These are phyloP conservation scores for Apiosordaria backusii DNA, from an alignment of 495 filamentous ascomycete species.

Conservation along the genomic window DNA sequence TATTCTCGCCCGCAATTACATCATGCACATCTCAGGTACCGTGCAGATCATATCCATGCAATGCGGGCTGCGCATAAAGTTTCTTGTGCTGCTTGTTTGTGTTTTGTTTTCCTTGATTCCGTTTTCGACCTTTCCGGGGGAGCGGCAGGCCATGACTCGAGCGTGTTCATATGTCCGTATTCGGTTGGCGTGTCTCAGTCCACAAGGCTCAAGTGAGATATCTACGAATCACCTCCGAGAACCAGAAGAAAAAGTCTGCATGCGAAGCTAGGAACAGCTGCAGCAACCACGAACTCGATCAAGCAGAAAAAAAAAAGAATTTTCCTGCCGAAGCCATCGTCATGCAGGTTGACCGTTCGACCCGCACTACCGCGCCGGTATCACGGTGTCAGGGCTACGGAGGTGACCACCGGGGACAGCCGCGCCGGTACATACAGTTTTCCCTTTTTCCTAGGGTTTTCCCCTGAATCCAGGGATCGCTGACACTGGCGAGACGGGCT, in stretches of 20 bases:
- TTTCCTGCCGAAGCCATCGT: not conserved
- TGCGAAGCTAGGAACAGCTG: not conserved
- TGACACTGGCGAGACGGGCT: constrained; percentile 8
- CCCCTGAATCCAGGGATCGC: not conserved
- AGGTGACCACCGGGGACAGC: not conserved
- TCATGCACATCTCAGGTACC: not conserved
- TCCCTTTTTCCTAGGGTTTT: not conserved
- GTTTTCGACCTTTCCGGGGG: not conserved
- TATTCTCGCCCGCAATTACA: not conserved
- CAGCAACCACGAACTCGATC: not conserved
- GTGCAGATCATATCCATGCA: not conserved
- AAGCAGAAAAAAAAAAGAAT: not conserved
- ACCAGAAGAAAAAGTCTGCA: no score
- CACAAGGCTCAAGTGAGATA: not conserved
- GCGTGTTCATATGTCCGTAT: not conserved
- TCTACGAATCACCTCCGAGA: not conserved
- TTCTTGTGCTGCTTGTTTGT: constrained; percentile 5
- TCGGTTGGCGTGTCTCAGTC: not conserved
- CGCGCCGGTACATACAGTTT: constrained; percentile 2
- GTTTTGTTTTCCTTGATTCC: not conserved
- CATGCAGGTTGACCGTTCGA: not conserved
- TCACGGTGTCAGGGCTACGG: not conserved
- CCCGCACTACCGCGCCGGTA: not conserved
- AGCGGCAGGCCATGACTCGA: not conserved
- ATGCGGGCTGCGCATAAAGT: constrained; percentile 5